Conservation (phyloP, 495 filamentous ascomycete species). For the Penicillium macrosclerotiorum region DNA sequence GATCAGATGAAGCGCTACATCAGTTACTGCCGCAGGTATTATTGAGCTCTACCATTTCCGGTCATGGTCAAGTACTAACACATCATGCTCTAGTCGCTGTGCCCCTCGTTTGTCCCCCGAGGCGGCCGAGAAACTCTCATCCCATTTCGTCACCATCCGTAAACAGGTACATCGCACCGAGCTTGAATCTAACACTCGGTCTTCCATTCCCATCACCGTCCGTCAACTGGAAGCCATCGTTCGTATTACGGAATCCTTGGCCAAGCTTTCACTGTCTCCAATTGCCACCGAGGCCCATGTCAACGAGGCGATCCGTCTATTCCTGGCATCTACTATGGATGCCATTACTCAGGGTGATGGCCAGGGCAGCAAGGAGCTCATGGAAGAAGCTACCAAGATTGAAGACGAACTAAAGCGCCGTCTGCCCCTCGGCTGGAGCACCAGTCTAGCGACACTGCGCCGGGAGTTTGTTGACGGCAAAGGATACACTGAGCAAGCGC, state of each 20-base stretch:
- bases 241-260: slow-evolving; percentile 93
- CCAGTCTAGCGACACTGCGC: slow-evolving; percentile 78
- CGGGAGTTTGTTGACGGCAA: slow-evolving; percentile 88
- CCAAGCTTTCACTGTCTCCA: slow-evolving; percentile 82
- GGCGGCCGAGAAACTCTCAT: slow-evolving; percentile 94
- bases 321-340: slow-evolving; percentile 97
- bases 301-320: slow-evolving; percentile 95
- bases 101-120: slow-evolving; percentile 89
- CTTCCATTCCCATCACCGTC: slow-evolving; percentile 94
- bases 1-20: slow-evolving; percentile 99
- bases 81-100: slow-evolving; percentile 61
- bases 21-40: slow-evolving; percentile 95
- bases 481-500: slow-evolving; percentile 80
- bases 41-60: slow-evolving; percentile 31
- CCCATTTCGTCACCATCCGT: slow-evolving; percentile 95
- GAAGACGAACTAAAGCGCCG: slow-evolving; percentile 88
- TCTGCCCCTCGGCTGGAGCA: slow-evolving; percentile 93
- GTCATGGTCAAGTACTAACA: slow-evolving; percentile 32
- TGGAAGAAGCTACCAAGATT: slow-evolving; percentile 82
- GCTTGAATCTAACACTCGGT: slow-evolving; percentile 79
- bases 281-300: slow-evolving; percentile 89
- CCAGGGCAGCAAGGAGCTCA: slow-evolving; percentile 79
- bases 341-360: slow-evolving; percentile 86
- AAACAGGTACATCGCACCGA: slow-evolving; percentile 92
- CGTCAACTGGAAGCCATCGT: slow-evolving; percentile 96